Evolutionary conservation across 495 filamentous ascomycete species (phyloP).

Genomic region (Clavariopsis aquatica): DNA sequence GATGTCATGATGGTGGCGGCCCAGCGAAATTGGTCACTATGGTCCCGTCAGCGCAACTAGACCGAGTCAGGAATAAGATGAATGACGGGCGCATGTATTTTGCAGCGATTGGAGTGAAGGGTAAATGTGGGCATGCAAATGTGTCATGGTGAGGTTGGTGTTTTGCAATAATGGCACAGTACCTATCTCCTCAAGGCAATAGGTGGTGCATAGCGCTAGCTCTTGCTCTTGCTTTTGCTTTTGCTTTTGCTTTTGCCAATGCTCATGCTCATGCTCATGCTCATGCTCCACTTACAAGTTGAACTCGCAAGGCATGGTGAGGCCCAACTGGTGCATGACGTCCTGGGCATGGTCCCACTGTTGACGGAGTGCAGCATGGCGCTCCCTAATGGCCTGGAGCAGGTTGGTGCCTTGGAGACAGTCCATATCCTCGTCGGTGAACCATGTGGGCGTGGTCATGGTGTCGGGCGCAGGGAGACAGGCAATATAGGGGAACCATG

Average conservation of each 20-base stretch:
- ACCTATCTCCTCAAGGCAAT: background rate
- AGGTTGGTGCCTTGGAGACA: conserved; percentile 65
- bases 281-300: background rate
- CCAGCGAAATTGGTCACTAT: conserved; percentile 47
- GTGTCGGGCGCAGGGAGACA: conserved; percentile 57
- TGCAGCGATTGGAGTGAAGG: too few relatives aligned
- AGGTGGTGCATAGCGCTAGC: conserved; percentile 44
- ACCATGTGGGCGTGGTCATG: conserved; percentile 61
- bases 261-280: too few relatives aligned
- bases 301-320: conserved; percentile 40
- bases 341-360: conserved; percentile 52
- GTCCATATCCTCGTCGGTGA: conserved; percentile 56
- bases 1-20: conserved; percentile 65
- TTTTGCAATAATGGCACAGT: too few relatives aligned
- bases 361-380: conserved; percentile 49
- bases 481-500: conserved; percentile 65
- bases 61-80: background rate
- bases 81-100: background rate
- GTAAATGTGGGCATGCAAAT: background rate
- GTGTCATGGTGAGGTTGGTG: background rate
- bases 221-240: too few relatives aligned
- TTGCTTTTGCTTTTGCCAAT: too few relatives aligned
- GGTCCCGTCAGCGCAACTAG: background rate
- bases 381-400: conserved; percentile 49
- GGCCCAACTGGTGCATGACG: conserved; percentile 42